Base-by-base conservation (phyloP, 768 basidiomycete genomes). In the Agrocybe praecox region DNA sequence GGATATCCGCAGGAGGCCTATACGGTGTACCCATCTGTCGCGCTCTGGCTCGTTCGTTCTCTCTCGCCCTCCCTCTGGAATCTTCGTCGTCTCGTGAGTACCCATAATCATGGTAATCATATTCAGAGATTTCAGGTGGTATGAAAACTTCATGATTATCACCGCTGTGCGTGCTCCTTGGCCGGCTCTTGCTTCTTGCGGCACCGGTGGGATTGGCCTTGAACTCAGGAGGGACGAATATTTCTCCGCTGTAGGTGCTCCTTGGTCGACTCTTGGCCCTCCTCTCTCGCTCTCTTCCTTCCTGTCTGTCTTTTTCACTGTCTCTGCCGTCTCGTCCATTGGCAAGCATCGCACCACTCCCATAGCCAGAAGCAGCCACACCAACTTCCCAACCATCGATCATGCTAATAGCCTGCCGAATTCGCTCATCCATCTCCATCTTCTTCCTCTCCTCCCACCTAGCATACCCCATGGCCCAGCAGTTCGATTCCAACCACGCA, bases 381-480 rank as follows among this genome's bases (percentile, higher is more conserved):
- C 57, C 58, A 12, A 46, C 60, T 14, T 60, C 64, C 72, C 72
- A 74, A 36, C 54, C 63, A 6, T 61, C 65, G 12, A 77, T 64
- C 57, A 69, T 67, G 32, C 65, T 53, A 19, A 88, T 76, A 2
- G 86, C 87, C 57, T 88, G 79, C n/a, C 68, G 67, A 56, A 90
- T 83, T 17, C 82, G 76, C 4, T 70, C 67, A 17, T 77, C 73
- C 64, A 86, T 78, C 54, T 80, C 76, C 17, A 71, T 69, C 53
- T 76, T 72, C 62, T 78, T 76, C 42, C 69, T 67, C 0, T 74
- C 67, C 24, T 79, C 77, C 60, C 84, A 89, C 0, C 61, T 62
- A 1, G 69, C 63, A 61, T 88, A 90, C 0, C 81, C 79, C 87
- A 89, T 89, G 5, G 86, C 78, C 75, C 80, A 84, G 61, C 87